A percentile compares a stretch with the other conserved stretches of the same genome.
Conservation (phyloP, 202 grass and related monocot species). For the Tripidium arundinaceum region DNA sequence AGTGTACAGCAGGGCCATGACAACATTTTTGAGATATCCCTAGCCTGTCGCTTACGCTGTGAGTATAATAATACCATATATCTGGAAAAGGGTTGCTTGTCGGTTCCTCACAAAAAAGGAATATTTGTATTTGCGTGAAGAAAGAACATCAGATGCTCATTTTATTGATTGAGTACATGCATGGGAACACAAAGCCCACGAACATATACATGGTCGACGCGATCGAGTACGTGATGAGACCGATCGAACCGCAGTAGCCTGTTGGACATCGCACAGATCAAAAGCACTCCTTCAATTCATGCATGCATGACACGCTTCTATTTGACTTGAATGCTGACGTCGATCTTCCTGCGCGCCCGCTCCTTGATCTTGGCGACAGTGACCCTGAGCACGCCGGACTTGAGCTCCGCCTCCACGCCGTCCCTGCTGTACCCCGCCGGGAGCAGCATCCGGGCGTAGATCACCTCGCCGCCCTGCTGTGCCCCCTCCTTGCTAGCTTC, state of each 20-base stretch:
- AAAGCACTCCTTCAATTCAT: not conserved
- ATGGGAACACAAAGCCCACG: not conserved
- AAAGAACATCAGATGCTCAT: too few species aligned
- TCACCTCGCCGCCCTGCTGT: not conserved
- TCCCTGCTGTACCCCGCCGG: slow-evolving; percentile 30
- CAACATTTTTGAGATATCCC: too few species aligned
- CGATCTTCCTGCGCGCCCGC: slow-evolving; percentile 29
- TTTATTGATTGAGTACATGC: slow-evolving; percentile 5
- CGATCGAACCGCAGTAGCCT: too few species aligned
- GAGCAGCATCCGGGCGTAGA: slow-evolving; percentile 38
- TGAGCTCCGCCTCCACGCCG: not conserved
- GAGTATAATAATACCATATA: too few species aligned
- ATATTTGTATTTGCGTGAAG: too few species aligned
- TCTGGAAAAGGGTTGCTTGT: too few species aligned
- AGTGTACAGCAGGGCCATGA: too few species aligned
- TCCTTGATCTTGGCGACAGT: not conserved
- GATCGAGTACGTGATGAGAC: not conserved
- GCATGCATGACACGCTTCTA: not conserved
- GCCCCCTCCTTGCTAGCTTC: not conserved
- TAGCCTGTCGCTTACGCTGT: too few species aligned
- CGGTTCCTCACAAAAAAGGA: too few species aligned
- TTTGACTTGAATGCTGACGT: not conserved
- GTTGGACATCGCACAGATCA: not conserved
- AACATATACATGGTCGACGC: not conserved
- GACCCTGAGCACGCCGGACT: slow-evolving; percentile 18